These are phyloP conservation scores for Pulveroboletus sp. DNA, from an alignment of 768 basidiomycete genomes.

Conservation along the genomic window DNA sequence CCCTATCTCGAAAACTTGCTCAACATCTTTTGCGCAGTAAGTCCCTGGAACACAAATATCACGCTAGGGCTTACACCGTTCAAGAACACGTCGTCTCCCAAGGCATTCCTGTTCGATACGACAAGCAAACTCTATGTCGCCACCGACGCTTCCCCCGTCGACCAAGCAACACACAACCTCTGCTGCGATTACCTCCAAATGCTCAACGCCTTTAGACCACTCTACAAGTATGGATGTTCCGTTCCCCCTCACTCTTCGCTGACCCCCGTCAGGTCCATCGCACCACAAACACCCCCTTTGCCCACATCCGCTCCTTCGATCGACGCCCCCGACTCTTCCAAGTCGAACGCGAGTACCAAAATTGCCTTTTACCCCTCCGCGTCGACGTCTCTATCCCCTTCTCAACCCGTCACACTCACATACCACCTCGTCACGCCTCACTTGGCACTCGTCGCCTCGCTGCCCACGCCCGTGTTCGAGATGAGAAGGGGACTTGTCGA, in stretches of 20 bases:
- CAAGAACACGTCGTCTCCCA: slow-evolving; percentile 89
- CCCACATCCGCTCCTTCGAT: background rate
- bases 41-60: slow-evolving; percentile 14
- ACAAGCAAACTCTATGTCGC: slow-evolving; percentile 86
- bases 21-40: slow-evolving; percentile 78
- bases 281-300: slow-evolving; percentile 1
- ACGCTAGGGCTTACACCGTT: background rate
- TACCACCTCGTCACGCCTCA: slow-evolving; percentile 79
- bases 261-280: slow-evolving; percentile 21
- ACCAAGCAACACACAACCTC: slow-evolving; percentile 81
- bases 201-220: slow-evolving; percentile 78
- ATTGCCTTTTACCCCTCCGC: slow-evolving; percentile 68
- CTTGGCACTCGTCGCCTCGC: slow-evolving; percentile 66
- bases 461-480: slow-evolving; percentile 73
- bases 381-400: slow-evolving; percentile 57
- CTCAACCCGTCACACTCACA: slow-evolving; percentile 68
- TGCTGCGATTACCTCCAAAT: slow-evolving; percentile 91
- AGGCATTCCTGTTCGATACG: slow-evolving; percentile 91
- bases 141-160: slow-evolving; percentile 89
- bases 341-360: slow-evolving; percentile 26
- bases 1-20: slow-evolving; percentile 86
- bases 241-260: background rate
- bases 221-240: slow-evolving; percentile 66
- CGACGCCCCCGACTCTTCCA: slow-evolving; percentile 4
- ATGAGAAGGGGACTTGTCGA: slow-evolving; percentile 74